Percentiles rank a stretch among this genome's conserved stretches.
Evolutionary conservation across 176 grass and related monocot species (phyloP).

Genomic region (Tuctoria greenei): DNA sequence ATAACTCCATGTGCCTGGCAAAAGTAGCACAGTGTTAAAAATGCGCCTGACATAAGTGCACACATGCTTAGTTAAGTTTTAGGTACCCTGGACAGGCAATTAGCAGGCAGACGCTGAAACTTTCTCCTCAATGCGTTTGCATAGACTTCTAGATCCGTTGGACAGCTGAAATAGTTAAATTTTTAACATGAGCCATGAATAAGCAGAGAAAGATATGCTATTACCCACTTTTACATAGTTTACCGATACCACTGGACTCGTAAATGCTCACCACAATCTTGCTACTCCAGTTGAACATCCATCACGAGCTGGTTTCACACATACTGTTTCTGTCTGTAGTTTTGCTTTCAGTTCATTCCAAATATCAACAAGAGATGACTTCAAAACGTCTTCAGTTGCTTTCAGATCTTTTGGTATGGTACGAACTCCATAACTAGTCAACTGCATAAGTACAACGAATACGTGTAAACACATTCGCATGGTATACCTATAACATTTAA

Average conservation of each 20-base stretch:
- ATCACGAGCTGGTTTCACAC: conserved; percentile 92
- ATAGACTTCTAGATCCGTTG: conserved; percentile 78
- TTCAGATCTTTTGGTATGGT: conserved; percentile 87
- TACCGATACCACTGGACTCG: background rate
- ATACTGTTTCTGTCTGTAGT: conserved; percentile 62
- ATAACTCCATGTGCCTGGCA: conserved; percentile 81
- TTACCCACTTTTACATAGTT: background rate
- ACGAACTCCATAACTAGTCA: conserved; percentile 62
- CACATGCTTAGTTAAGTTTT: conserved; percentile 14
- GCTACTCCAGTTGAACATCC: conserved; percentile 98
- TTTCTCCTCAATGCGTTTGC: conserved; percentile 51
- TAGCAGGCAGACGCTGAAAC: conserved; percentile 69
- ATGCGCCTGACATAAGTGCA: background rate
- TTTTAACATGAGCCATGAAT: conserved; percentile 8
- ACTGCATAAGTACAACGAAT: conserved; percentile 45
- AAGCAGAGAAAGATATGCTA: background rate
- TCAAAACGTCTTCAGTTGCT: conserved; percentile 52
- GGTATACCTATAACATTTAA: conserved; percentile 1
- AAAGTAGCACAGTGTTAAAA: conserved; percentile 42
- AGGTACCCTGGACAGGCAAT: conserved; percentile 80
- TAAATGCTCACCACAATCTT: conserved; percentile 74
- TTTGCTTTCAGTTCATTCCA: conserved; percentile 66
- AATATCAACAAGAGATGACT: conserved; percentile 46
- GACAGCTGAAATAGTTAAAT: conserved; percentile 48
- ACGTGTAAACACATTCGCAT: background rate